These are phyloP conservation scores for Myochromella boudieri DNA, from an alignment of 768 basidiomycete species.

Conservation along the genomic window DNA sequence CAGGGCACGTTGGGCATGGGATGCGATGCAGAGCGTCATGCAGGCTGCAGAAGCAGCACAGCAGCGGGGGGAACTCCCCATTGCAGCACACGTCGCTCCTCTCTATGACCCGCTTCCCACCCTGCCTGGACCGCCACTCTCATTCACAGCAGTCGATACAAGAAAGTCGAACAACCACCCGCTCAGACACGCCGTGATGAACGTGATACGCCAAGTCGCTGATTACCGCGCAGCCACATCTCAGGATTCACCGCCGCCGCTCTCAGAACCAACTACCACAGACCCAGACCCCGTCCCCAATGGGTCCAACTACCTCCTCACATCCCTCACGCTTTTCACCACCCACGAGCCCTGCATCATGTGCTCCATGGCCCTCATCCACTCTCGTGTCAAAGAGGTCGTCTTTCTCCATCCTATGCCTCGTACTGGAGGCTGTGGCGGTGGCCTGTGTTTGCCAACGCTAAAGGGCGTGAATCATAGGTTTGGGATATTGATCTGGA, in stretches of 20 bases:
- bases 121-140: constrained; percentile 13
- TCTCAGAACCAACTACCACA: no score
- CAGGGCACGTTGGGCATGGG: constrained; percentile 72
- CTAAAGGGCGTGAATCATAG: constrained; percentile 90
- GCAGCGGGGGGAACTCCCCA: constrained; percentile 65
- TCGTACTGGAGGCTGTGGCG: constrained; percentile 85
- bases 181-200: constrained; percentile 82
- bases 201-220: constrained; percentile 67
- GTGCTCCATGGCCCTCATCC: constrained; percentile 95
- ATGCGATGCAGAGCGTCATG: constrained; percentile 58
- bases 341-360: constrained; percentile 98
- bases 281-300: no score
- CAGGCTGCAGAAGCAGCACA: constrained; percentile 47
- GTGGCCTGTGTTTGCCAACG: constrained; percentile 70
- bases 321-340: constrained; percentile 78
- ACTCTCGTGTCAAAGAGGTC: constrained; percentile 90
- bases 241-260: neutral
- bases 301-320: constrained; percentile 86
- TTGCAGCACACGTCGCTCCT: constrained; percentile 68
- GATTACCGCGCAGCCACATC: constrained; percentile 42
- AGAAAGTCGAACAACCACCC: constrained; percentile 70
- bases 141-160: constrained; percentile 68
- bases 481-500: constrained; percentile 75
- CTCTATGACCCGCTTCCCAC: constrained; percentile 32
- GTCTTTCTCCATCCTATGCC: constrained; percentile 73